These are phyloP conservation scores for Hyphodiscus sp. DNA, from an alignment of 2,329 filamentous ascomycete genomes.

Conservation along the genomic window DNA sequence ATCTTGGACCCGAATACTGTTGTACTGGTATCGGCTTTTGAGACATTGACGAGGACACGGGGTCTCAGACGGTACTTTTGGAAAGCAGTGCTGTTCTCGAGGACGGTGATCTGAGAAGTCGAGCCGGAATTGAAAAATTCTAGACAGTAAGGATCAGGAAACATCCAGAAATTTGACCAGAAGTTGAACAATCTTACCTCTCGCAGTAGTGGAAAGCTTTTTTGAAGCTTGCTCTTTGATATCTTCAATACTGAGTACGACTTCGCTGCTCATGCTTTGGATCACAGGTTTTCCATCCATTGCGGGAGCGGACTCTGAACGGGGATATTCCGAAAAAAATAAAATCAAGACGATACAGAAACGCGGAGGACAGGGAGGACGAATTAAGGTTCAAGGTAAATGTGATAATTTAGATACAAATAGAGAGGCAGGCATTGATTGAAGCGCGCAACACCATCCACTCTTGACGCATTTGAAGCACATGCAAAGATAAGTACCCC, in stretches of 20 bases:
- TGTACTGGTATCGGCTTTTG: slow-evolving; percentile 33
- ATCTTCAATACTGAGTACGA: slow-evolving; percentile 13
- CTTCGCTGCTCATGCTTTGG: slow-evolving; percentile 6
- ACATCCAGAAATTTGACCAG: background rate
- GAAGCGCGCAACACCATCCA: background rate
- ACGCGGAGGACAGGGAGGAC: too few species aligned
- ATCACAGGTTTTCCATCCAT: slow-evolving; percentile 8
- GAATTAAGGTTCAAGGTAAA: too few species aligned
- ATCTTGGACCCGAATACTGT: slow-evolving; percentile 39
- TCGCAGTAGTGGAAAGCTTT: slow-evolving; percentile 4
- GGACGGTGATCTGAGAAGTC: slow-evolving; percentile 44
- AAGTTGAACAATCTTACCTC: slow-evolving; percentile 1
- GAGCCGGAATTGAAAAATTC: slow-evolving; percentile 42
- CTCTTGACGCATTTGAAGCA: background rate
- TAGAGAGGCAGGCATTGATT: background rate
- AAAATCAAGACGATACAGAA: background rate
- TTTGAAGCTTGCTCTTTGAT: slow-evolving; percentile 8
- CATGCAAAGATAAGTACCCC: background rate
- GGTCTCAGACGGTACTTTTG: slow-evolving; percentile 43
- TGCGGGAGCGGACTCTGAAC: background rate
- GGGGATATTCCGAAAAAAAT: background rate
- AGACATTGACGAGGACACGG: slow-evolving; percentile 37
- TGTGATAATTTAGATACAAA: background rate
- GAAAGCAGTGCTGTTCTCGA: slow-evolving; percentile 47
- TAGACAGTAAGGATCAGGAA: background rate